Evolutionary conservation across 352 stramenopile genomes (phyloP), one percentile per base, ranked within the genome.

Genomic region (Globisporangium apiculatum): DNA sequence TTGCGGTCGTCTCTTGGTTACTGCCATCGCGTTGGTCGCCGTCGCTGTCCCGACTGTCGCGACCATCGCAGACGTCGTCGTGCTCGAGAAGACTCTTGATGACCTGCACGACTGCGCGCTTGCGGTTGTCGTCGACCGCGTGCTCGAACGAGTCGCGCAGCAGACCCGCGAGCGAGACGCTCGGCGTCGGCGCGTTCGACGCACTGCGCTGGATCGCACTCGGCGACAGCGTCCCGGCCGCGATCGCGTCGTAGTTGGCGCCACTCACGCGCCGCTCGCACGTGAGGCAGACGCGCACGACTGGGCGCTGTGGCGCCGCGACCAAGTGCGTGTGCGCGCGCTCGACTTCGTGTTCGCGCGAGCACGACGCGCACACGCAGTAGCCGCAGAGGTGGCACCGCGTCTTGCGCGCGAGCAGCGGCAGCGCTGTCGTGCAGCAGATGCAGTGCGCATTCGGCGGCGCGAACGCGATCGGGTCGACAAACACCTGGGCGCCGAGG

Each of bases 381-480:
- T 83, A 82, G 8, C 75, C 76, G 45, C 80, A 88, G 18, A 90
- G 57, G 40, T 81, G 66, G 55, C 80, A 90, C n/a, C 68, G 68
- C 52, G 82, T 78, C 8, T 69, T 69, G 2, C 49, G 48, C 1
- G 53, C 47, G 17, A 65, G 42, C 41, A 72, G 60, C 36, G 45
- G 53, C 5, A 78, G 60, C 50, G 56, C 48, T 11, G 43, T 54
- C 3, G 58, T 67, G 50, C 72, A 80, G 56, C 57, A 62, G 45
- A 72, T 58, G 41, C 72, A 80, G 17, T 64, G 65, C 31, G 62
- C 51, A 42, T 75, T 80, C 0, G 64, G 57, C 10, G 64, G 59
- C 7, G 63, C 43, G n/a, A 75, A 36, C 0, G 61, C 45, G 14
- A 36, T 60, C 12, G 17, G 40, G 53, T 74, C 62, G 3, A 86